Percentiles rank a stretch among this genome's conserved stretches.
phyloP scores from a whole-genome alignment of 495 filamentous ascomycete genomes.

The Neurospora discreta region DNA sequence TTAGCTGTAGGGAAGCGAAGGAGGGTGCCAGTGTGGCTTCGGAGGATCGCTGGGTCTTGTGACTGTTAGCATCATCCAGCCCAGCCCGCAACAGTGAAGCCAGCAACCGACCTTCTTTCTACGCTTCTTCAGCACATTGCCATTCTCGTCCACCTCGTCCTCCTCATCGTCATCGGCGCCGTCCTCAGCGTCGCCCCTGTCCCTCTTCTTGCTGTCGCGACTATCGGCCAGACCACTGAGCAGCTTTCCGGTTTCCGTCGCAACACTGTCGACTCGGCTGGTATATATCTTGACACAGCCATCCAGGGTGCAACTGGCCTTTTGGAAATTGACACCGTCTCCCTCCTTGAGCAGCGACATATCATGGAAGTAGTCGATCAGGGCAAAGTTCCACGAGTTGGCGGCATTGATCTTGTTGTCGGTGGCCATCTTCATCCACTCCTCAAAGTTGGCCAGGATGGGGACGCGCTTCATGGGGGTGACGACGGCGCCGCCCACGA shows the following conservation, averaged over 20 bases:
- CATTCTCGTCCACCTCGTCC: constrained; percentile 71
- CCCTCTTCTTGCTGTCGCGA: constrained; percentile 60
- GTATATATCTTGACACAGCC: constrained; percentile 99
- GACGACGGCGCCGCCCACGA: constrained; percentile 57
- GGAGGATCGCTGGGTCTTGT: constrained; percentile 57
- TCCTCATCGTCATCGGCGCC: constrained; percentile 53
- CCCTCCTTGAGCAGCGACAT: constrained; percentile 96
- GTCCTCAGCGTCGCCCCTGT: constrained; percentile 42
- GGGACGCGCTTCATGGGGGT: constrained; percentile 96
- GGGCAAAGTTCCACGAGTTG: constrained; percentile 98
- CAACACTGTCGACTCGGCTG: constrained; percentile 94
- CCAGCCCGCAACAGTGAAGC: not conserved
- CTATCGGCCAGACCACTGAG: constrained; percentile 91
- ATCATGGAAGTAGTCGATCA: constrained; percentile 99
- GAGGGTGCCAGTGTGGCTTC: constrained; percentile 85
- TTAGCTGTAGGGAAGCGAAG: constrained; percentile 79
- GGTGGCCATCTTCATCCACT: constrained; percentile 99
- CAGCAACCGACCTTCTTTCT: constrained; percentile 47
- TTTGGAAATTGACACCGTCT: constrained; percentile 96
- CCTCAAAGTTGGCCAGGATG: constrained; percentile 94
- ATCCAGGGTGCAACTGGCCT: constrained; percentile 94
- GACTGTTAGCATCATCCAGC: not conserved
- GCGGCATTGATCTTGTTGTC: constrained; percentile 99
- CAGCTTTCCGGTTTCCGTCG: constrained; percentile 92
- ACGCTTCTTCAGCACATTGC: constrained; percentile 58